Conservation (phyloP, 345 rosid species). For the Eucalyptus polybractea region DNA sequence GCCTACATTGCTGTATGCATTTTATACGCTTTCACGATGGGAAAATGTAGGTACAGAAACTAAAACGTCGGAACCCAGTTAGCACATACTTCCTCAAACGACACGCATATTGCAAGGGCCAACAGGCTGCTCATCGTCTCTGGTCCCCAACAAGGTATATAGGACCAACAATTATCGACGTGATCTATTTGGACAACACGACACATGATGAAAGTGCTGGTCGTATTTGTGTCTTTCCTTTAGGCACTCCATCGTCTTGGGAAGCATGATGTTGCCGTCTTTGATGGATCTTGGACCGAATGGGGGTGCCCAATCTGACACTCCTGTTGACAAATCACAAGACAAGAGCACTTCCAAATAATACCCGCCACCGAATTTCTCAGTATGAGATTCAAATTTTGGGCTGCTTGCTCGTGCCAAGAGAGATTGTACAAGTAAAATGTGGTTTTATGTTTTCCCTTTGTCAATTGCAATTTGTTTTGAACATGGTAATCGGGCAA, state of each 20-base stretch:
- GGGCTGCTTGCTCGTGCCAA: background rate
- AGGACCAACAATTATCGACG: background rate
- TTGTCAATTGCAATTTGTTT: background rate
- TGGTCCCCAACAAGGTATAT: background rate
- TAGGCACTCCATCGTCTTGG: constrained; percentile 92
- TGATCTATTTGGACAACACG: background rate
- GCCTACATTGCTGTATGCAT: background rate
- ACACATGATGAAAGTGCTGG: background rate
- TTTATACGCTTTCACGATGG: background rate
- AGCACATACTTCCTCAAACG: background rate
- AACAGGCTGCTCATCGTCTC: background rate
- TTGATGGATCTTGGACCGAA: constrained; percentile 98
- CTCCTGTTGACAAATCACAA: constrained; percentile 19
- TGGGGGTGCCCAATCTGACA: constrained; percentile 84
- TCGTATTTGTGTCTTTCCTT: background rate
- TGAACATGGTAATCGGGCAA: background rate
- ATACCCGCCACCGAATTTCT: background rate
- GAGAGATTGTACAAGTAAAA: background rate
- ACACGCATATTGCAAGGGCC: background rate
- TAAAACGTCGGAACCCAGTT: background rate
- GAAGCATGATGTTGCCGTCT: constrained; percentile 65
- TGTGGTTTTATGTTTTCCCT: background rate
- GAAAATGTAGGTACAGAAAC: background rate
- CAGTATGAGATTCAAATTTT: background rate
- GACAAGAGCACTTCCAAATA: background rate